Percentiles rank a stretch among this genome's conserved stretches.
Evolutionary conservation across 768 basidiomycete species (phyloP).

Genomic region (Tephrocybe sp.): DNA sequence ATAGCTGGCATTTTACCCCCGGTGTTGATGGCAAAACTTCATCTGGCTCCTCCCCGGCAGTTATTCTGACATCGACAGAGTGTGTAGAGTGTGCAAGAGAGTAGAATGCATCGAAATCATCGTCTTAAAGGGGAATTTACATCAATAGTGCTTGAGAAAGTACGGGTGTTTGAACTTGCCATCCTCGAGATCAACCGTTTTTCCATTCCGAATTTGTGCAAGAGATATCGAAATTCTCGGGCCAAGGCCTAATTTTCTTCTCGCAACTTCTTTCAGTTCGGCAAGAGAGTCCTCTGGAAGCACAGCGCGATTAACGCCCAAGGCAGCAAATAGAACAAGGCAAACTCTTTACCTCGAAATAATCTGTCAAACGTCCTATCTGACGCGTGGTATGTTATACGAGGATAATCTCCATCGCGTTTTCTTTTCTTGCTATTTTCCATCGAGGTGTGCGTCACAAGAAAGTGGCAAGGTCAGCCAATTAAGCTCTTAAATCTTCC

Average conservation of each 20-base stretch:
- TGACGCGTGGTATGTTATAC: constrained; percentile 42
- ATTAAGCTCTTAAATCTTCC: constrained; percentile 5
- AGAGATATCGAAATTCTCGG: constrained; percentile 32
- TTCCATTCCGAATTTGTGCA: constrained; percentile 52
- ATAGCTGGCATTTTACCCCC: not conserved
- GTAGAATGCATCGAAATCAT: constrained; percentile 75
- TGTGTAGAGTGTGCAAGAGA: constrained; percentile 36
- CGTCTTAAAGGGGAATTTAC: constrained; percentile 41
- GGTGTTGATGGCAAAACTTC: not conserved
- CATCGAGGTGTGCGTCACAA: constrained; percentile 26
- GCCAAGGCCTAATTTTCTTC: constrained; percentile 57
- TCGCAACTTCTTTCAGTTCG: constrained; percentile 54
- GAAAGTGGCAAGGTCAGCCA: not conserved
- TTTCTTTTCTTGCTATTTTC: constrained; percentile 40
- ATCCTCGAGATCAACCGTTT: constrained; percentile 69
- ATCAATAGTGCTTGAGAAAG: not conserved
- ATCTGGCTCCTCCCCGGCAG: constrained; percentile 20
- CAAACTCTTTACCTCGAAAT: constrained; percentile 41
- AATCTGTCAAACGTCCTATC: constrained; percentile 49
- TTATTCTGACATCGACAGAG: constrained; percentile 36
- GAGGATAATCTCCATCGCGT: constrained; percentile 36
- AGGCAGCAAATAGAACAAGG: not conserved
- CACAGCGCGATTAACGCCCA: not conserved
- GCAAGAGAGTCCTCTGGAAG: constrained; percentile 56
- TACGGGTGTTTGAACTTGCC: constrained; percentile 38